Evolutionary conservation across 1,284 basidiomycete genomes (phyloP).

Genomic region (Gomphus bonarii): DNA sequence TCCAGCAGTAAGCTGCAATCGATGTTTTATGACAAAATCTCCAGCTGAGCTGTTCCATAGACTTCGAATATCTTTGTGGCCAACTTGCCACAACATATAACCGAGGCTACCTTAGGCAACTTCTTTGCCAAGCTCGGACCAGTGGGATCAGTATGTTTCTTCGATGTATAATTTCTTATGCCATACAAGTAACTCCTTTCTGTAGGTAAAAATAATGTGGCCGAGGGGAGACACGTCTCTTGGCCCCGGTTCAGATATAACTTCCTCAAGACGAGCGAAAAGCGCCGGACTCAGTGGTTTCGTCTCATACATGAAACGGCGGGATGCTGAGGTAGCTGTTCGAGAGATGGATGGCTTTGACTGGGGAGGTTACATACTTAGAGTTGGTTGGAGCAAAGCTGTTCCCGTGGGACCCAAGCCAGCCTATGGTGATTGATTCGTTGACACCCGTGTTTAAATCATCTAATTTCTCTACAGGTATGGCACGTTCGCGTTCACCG

Average conservation of each 20-base stretch:
- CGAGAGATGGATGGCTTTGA: conserved; percentile 84
- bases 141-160: conserved; percentile 21
- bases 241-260: conserved; percentile 71
- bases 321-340: conserved; percentile 81
- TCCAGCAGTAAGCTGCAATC: conserved; percentile 45
- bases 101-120: conserved; percentile 73
- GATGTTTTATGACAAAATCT: conserved; percentile 26
- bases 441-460: not conserved
- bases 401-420: conserved; percentile 76
- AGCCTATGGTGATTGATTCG: conserved; percentile 59
- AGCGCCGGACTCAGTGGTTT: conserved; percentile 81
- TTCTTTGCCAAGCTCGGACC: conserved; percentile 72
- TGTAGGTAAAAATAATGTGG: conserved; percentile 93
- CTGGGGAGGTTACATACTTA: conserved; percentile 80
- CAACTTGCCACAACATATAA: conserved; percentile 77
- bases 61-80: conserved; percentile 94
- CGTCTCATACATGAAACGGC: conserved; percentile 89
- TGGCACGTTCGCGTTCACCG: conserved; percentile 34
- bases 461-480: conserved; percentile 7
- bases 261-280: conserved; percentile 53
- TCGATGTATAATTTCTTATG: not conserved
- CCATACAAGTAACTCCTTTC: not conserved
- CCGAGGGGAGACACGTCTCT: conserved; percentile 54
- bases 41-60: conserved; percentile 26
- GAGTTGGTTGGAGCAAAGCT: conserved; percentile 93